phyloP scores from a whole-genome alignment of 768 basidiomycete species.

The Boletus subcaerulescens region DNA sequence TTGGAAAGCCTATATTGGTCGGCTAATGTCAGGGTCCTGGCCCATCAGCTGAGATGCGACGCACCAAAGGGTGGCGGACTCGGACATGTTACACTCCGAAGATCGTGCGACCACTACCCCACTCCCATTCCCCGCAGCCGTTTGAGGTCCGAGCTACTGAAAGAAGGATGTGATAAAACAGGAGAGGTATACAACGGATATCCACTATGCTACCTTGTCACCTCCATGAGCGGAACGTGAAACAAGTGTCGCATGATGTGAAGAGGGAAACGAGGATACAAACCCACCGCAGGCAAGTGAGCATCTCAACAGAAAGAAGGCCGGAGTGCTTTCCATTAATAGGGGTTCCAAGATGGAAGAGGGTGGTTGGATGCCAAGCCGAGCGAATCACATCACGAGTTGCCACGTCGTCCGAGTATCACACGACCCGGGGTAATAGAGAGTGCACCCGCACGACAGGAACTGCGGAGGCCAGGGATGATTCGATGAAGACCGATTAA shows the following conservation, averaged over 20 bases:
- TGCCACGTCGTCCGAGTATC: constrained; percentile 10
- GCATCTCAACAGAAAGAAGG: constrained; percentile 8
- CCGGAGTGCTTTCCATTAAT: background rate
- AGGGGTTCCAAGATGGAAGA: constrained; percentile 7
- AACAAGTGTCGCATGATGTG: constrained; percentile 6
- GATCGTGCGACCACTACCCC: background rate
- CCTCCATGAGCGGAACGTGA: background rate
- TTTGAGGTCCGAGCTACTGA: background rate
- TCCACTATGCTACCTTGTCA: constrained; percentile 1
- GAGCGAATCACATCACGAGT: constrained; percentile 8
- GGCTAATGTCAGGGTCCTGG: constrained; percentile 7
- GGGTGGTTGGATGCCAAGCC: constrained; percentile 1
- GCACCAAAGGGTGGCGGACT: background rate
- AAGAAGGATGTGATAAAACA: constrained; percentile 4
- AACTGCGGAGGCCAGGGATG: constrained; percentile 19
- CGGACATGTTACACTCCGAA: background rate
- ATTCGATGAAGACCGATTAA: constrained; percentile 9
- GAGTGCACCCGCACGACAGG: constrained; percentile 21
- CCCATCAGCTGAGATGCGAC: constrained; percentile 4
- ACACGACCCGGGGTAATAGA: constrained; percentile 33
- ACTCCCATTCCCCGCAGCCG: constrained; percentile 1
- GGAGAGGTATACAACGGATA: background rate
- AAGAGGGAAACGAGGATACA: background rate
- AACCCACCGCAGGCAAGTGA: background rate
- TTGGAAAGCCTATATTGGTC: constrained; percentile 13